Evolutionary conservation across 2,329 filamentous ascomycete species (phyloP), one percentile per base, ranked within the genome.

Genomic region (Scleromitrula shiraiana): DNA sequence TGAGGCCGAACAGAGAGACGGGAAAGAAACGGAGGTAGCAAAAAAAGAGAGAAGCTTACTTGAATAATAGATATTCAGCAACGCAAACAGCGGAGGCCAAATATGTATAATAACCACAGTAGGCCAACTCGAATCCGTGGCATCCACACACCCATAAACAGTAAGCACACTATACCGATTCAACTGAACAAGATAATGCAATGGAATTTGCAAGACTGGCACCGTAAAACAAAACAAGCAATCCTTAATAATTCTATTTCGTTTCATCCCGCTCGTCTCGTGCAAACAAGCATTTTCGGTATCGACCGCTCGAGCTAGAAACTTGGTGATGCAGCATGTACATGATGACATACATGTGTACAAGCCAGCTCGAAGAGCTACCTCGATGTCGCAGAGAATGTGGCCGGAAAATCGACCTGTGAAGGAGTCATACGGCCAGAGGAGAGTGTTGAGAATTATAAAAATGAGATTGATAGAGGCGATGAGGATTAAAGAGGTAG

Each of bases 331-430:
- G 59, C 80, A 78, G 20, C 71, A 64, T 7, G 80, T 59, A 6
- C 73, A 68, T 7, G 75, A 73, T 3, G 76, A 67, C 14, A 78
- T 63, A 1, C 72, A 77, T 1, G 78, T 68, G 15, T 69, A 69
- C 7, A 70, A 65, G 3, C 74, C 77, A 20, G 76, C 67, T 50
- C 75, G 70, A 27, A 85, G 58, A 52, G 81, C 79, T 46, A 74
- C 69, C 55, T 84, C 72, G 41, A 86, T 66, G 61, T 87, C 82
- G 64, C 83, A 87, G 50, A 82, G 73, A 2, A 72, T 73, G 5
- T 62, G 59, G 4, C 83, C 83, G 2, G 48, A 45, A 72, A 73
- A 86, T 73, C 75, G 85, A 5, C 65, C 61, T 0, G 58, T 30
- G 10, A 74, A 57, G 53, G 83, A 67, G 53, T 82, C 77, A 7